Conservation (phyloP, 345 rosid genomes). For the Eucalyptus grandis region DNA sequence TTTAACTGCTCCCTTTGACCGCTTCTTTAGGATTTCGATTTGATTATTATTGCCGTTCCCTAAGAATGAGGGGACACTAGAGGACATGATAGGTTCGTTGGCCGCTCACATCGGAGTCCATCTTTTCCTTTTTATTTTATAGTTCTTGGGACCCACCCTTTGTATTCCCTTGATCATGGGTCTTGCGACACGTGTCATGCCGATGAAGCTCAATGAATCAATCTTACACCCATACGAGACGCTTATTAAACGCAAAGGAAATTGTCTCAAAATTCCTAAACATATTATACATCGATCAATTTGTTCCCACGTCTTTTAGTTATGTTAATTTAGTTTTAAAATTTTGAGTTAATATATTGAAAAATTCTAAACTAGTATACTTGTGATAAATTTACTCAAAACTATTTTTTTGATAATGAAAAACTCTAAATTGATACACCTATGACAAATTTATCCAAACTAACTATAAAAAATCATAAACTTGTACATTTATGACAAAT, state of each 20-base stretch:
- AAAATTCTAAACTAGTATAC: too few relatives aligned
- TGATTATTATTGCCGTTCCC: neutral
- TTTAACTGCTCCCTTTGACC: neutral
- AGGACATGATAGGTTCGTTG: neutral
- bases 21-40: neutral
- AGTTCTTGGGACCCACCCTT: neutral
- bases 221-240: rapidly evolving
- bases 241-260: neutral
- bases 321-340: too few relatives aligned
- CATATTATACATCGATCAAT: rapidly evolving
- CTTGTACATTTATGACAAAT: too few relatives aligned
- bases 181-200: neutral
- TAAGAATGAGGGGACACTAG: neutral
- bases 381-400: too few relatives aligned
- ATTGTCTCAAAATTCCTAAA: rapidly evolving
- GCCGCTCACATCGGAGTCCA: neutral
- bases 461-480: too few relatives aligned
- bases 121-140: rapidly evolving
- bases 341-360: rapidly evolving
- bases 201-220: too few relatives aligned
- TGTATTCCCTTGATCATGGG: neutral
- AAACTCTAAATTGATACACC: too few relatives aligned
- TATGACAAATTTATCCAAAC: too few relatives aligned
- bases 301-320: rapidly evolving
- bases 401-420: too few relatives aligned